These are phyloP conservation scores for Globisporangium sylvaticum DNA, from an alignment of 352 stramenopile species.

Conservation along the genomic window DNA sequence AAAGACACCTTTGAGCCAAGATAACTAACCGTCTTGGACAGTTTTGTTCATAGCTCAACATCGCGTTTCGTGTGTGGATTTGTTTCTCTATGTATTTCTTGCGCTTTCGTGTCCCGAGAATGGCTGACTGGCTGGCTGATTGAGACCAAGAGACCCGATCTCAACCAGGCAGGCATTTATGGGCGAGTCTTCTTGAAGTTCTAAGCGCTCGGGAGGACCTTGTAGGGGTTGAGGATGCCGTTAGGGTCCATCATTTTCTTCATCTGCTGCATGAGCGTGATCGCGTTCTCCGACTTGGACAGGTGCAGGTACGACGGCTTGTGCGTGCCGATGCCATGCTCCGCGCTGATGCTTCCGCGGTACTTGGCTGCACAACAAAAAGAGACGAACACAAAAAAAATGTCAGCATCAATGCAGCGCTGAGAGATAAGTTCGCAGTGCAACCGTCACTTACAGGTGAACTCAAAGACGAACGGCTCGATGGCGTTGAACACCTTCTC, in stretches of 20 bases:
- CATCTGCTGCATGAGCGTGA: conserved; percentile 91
- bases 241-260: conserved; percentile 95
- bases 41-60: conserved; percentile 3
- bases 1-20: not conserved
- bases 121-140: not conserved
- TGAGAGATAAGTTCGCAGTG: not conserved
- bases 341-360: conserved; percentile 94
- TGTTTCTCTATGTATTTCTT: not conserved
- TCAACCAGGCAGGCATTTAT: not conserved
- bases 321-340: conserved; percentile 96
- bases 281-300: conserved; percentile 78
- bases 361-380: conserved; percentile 38
- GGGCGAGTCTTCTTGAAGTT: not conserved
- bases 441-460: conserved; percentile 45
- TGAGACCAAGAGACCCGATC: not conserved
- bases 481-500: conserved; percentile 57
- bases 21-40: not conserved
- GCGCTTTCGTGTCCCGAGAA: not conserved
- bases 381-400: not conserved
- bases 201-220: conserved; percentile 64
- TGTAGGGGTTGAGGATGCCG: conserved; percentile 96
- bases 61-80: not conserved
- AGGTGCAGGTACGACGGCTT: conserved; percentile 88
- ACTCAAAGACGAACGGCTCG: conserved; percentile 81
- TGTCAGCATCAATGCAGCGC: not conserved